A percentile compares a stretch with the other conserved stretches of the same genome.
These are phyloP conservation scores for Ophiocordyceps australis DNA, from an alignment of 2,329 filamentous ascomycete genomes.

Conservation along the genomic window DNA sequence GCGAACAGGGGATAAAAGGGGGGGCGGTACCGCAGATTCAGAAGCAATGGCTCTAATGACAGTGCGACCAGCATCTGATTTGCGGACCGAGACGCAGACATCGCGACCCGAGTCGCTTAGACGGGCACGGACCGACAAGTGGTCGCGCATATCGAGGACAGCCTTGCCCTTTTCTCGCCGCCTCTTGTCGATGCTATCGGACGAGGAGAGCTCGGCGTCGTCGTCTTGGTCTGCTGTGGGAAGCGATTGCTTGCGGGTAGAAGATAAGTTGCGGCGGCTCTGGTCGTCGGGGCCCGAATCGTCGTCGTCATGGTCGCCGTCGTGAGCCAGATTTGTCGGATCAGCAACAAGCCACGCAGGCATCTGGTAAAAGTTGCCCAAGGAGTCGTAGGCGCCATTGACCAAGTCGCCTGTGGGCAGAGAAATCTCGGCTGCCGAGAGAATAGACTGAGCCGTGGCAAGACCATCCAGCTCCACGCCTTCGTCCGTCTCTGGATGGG, in stretches of 20 bases:
- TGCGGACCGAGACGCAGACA: constrained; percentile 35
- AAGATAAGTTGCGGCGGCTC: not conserved
- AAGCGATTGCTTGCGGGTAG: no score
- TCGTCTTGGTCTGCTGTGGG: constrained; percentile 21
- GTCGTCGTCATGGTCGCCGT: constrained; percentile 12
- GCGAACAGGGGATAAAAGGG: no score
- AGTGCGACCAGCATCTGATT: constrained; percentile 43
- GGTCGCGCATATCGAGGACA: constrained; percentile 30
- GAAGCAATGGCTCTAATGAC: constrained; percentile 42
- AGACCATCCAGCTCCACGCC: constrained; percentile 23
- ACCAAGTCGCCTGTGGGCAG: constrained; percentile 55
- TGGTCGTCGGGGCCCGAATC: constrained; percentile 11
- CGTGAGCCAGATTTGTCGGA: constrained; percentile 31
- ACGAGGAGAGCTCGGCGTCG: constrained; percentile 4
- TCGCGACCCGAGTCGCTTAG: constrained; percentile 52
- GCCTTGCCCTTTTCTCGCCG: constrained; percentile 43
- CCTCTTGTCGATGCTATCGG: constrained; percentile 16
- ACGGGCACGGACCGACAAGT: constrained; percentile 39
- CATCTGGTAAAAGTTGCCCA: constrained; percentile 52
- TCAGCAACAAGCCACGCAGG: constrained; percentile 52
- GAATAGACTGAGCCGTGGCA: constrained; percentile 58
- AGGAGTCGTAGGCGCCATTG: constrained; percentile 53
- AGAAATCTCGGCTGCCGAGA: constrained; percentile 62
- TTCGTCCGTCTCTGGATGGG: constrained; percentile 30
- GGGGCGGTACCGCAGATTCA: constrained; percentile 3